Conservation (phyloP, 148 eudicot genomes). For the Amaranthus cruentus region DNA sequence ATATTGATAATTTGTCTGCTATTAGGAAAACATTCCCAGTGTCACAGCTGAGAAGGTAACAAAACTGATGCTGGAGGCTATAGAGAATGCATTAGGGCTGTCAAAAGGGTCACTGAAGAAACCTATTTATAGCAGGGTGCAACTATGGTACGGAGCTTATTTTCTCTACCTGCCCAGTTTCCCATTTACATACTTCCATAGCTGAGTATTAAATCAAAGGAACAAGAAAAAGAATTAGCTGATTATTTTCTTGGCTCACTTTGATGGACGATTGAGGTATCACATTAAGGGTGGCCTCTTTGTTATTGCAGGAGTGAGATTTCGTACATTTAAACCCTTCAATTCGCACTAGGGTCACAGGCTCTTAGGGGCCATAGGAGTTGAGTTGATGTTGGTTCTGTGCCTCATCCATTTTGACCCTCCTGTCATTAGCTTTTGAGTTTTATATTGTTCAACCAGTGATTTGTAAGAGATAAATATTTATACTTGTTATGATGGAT, state of each 20-base stretch:
- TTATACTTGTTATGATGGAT: background rate
- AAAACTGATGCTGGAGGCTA: constrained; percentile 71
- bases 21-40: constrained; percentile 82
- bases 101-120: constrained; percentile 53
- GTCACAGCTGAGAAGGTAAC: constrained; percentile 84
- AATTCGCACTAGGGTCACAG: too few species aligned
- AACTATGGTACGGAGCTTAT: constrained; percentile 61
- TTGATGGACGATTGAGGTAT: too few species aligned
- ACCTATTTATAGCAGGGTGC: constrained; percentile 69
- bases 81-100: constrained; percentile 75
- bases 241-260: too few species aligned
- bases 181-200: background rate
- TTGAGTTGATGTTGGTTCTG: background rate
- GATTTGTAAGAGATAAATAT: background rate
- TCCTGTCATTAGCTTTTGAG: background rate
- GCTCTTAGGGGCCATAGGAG: background rate
- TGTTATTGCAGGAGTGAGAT: too few species aligned
- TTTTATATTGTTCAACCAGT: background rate
- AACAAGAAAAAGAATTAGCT: background rate
- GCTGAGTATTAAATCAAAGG: background rate
- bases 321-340: too few species aligned
- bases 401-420: background rate
- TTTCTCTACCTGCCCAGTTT: background rate
- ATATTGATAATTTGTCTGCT: background rate
- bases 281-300: too few species aligned